A percentile compares a stretch with the other conserved stretches of the same genome.
phyloP scores from a whole-genome alignment of 2,329 filamentous ascomycete genomes.

The Pseudogymnoascus sp. region DNA sequence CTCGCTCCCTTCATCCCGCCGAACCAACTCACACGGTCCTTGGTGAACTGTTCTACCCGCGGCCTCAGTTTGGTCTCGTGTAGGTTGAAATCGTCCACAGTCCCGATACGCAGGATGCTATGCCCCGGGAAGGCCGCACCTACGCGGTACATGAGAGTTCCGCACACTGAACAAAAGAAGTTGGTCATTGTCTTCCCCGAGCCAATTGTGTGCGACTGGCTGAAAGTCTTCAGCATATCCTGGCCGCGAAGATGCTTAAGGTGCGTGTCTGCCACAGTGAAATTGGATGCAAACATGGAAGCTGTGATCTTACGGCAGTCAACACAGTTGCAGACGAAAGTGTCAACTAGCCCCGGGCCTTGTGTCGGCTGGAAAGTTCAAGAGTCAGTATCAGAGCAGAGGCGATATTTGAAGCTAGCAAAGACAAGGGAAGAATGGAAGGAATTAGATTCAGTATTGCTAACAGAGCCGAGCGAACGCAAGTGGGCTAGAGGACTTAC shows the following conservation, averaged over 20 bases:
- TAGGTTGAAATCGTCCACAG: slow-evolving; percentile 51
- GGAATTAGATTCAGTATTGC: too few relatives aligned
- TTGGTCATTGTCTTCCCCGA: slow-evolving; percentile 48
- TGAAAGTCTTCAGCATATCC: slow-evolving; percentile 40
- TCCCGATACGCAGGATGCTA: slow-evolving; percentile 47
- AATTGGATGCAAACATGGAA: slow-evolving; percentile 53
- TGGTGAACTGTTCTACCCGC: slow-evolving; percentile 41
- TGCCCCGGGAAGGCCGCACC: slow-evolving; percentile 35
- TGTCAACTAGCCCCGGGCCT: slow-evolving; percentile 37
- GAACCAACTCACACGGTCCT: slow-evolving; percentile 35
- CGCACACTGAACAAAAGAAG: slow-evolving; percentile 51
- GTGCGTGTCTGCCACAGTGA: slow-evolving; percentile 38
- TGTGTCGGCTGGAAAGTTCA: slow-evolving; percentile 30
- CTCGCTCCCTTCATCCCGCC: too few relatives aligned
- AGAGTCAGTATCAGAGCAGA: too few relatives aligned
- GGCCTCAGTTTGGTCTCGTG: slow-evolving; percentile 49
- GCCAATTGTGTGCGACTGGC: slow-evolving; percentile 38
- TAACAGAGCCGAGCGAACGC: too few relatives aligned
- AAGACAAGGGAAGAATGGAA: too few relatives aligned
- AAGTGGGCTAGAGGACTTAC: slow-evolving; percentile 29
- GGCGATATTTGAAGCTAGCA: too few relatives aligned
- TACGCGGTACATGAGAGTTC: slow-evolving; percentile 50
- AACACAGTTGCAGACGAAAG: slow-evolving; percentile 50
- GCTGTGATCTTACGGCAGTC: slow-evolving; percentile 56
- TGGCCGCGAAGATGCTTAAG: slow-evolving; percentile 42